Evolutionary conservation across 2,329 filamentous ascomycete species (phyloP).

Genomic region (Colletotrichum sp.): DNA sequence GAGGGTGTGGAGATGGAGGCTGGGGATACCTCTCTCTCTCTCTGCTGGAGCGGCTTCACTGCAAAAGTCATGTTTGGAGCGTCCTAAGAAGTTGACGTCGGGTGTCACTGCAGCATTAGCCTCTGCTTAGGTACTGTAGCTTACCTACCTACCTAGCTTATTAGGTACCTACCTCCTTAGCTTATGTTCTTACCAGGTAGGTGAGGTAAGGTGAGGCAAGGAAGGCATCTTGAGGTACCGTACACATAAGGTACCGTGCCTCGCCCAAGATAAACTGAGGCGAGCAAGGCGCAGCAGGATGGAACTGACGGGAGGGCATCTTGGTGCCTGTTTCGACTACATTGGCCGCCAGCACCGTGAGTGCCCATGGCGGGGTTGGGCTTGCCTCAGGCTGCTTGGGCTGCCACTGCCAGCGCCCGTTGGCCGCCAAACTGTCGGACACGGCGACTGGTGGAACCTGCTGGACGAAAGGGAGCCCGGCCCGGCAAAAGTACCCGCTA

Average conservation of each 20-base stretch:
- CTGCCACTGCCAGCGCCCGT: background rate
- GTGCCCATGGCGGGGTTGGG: background rate
- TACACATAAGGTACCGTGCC: background rate
- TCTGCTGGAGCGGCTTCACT: background rate
- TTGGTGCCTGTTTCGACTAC: conserved; percentile 5
- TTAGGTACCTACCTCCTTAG: background rate
- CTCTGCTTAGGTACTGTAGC: background rate
- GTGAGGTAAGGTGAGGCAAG: background rate
- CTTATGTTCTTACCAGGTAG: background rate
- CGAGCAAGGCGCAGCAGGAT: background rate
- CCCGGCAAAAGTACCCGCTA: background rate
- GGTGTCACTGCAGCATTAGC: background rate
- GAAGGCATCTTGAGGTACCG: no score
- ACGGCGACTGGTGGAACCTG: background rate
- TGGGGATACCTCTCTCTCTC: background rate
- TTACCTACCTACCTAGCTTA: background rate
- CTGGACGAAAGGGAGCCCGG: background rate
- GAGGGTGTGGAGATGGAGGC: background rate
- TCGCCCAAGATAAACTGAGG: background rate
- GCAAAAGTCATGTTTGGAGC: background rate
- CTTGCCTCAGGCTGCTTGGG: conserved; percentile 7
- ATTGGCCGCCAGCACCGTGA: background rate
- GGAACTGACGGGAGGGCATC: background rate
- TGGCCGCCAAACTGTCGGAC: background rate
- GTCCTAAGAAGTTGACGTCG: background rate